phyloP scores from a whole-genome alignment of 495 filamentous ascomycete genomes.

The Penicillium argentinense region DNA sequence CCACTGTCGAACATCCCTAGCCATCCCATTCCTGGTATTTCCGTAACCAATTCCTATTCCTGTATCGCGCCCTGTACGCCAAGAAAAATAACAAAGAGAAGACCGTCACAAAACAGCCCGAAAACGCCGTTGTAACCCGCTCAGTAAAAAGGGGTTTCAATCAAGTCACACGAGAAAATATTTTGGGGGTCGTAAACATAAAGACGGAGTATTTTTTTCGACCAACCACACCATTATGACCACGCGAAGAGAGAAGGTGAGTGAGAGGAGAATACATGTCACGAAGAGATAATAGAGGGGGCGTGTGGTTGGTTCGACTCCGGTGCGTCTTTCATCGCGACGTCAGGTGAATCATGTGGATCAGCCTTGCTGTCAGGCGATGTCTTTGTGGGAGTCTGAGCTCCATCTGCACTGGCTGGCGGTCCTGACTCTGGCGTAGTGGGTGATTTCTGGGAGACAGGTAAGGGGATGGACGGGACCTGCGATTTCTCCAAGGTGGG shows the following conservation, averaged over 20 bases:
- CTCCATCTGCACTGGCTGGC: constrained; percentile 9
- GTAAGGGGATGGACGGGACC: constrained; percentile 23
- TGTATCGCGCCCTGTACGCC: constrained; percentile 36
- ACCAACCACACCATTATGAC: constrained; percentile 17
- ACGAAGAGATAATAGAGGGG: constrained; percentile 29
- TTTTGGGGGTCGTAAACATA: constrained; percentile 31
- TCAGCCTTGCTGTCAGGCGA: constrained; percentile 21
- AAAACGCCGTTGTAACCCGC: constrained; percentile 22
- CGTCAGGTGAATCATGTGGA: constrained; percentile 22
- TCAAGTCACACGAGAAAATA: constrained; percentile 25
- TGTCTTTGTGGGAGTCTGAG: constrained; percentile 15
- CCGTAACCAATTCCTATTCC: constrained; percentile 28
- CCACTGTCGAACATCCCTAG: constrained; percentile 10
- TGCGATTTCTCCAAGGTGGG: constrained; percentile 43
- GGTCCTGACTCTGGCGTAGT: constrained; percentile 16
- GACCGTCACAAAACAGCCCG: constrained; percentile 19
- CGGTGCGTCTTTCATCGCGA: constrained; percentile 35
- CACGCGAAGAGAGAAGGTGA: constrained; percentile 2
- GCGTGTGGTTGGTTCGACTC: constrained; percentile 25
- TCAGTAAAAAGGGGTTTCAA: constrained; percentile 7
- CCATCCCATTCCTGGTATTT: constrained; percentile 35
- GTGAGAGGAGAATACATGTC: constrained; percentile 11
- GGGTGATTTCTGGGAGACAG: constrained; percentile 26
- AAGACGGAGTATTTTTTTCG: constrained; percentile 9
- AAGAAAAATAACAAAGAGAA: constrained; percentile 18